A percentile compares a stretch with the other conserved stretches of the same genome.
Evolutionary conservation across 805 yeast genomes (phyloP).

Genomic region (Torulaspora indica): DNA sequence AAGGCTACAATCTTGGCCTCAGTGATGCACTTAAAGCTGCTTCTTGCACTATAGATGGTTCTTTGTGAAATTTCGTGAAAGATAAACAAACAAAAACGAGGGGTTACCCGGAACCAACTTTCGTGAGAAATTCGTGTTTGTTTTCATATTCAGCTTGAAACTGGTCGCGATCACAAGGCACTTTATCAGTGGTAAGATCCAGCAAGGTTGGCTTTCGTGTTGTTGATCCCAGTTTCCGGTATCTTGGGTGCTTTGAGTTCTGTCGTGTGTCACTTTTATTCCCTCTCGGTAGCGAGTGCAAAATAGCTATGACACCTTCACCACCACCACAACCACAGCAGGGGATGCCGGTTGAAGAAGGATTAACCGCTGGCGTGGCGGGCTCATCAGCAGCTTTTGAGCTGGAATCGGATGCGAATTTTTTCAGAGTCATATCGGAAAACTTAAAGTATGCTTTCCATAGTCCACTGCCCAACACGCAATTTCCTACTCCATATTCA

Average conservation of each 20-base stretch:
- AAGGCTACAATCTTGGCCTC: neutral
- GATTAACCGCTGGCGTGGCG: conserved; percentile 7
- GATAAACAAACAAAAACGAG: conserved; percentile 8
- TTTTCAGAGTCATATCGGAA: conserved; percentile 29
- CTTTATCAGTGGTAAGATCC: neutral
- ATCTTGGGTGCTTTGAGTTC: neutral
- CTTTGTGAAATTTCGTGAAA: conserved; percentile 13
- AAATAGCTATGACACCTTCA: conserved; percentile 8
- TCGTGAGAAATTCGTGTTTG: conserved; percentile 11
- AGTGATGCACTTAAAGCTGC: neutral
- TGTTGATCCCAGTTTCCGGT: neutral
- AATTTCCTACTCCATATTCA: conserved; percentile 36
- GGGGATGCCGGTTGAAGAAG: conserved; percentile 11
- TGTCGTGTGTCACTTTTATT: neutral
- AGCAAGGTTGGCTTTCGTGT: neutral
- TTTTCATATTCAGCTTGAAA: conserved; percentile 7
- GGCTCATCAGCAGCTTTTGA: conserved; percentile 6
- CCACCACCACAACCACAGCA: conserved; percentile 4
- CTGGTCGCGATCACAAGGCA: neutral
- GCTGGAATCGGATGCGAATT: conserved; percentile 27
- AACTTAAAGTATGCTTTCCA: conserved; percentile 30
- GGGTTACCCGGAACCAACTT: conserved; percentile 11
- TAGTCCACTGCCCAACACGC: conserved; percentile 34
- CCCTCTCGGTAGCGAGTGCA: neutral
- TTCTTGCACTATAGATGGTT: neutral